A percentile compares a stretch with the other conserved stretches of the same genome.
phyloP scores from a whole-genome alignment of 2,329 filamentous ascomycete genomes.

The Epicoccum nigrum region DNA sequence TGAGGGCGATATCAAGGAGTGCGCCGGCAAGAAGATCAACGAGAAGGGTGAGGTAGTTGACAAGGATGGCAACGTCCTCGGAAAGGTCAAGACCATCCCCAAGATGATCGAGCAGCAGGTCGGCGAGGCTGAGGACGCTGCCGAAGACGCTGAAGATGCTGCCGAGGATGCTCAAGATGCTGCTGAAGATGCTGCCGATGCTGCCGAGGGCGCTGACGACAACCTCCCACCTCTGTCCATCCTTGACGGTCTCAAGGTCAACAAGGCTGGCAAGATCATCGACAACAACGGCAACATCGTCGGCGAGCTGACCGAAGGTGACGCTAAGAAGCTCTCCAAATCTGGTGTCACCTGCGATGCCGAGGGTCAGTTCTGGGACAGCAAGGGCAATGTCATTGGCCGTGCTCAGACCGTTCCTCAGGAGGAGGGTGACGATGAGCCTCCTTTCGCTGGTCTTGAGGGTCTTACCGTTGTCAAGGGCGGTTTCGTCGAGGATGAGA shows the following conservation, averaged over 20 bases:
- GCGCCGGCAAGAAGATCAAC: conserved; percentile 70
- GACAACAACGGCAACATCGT: conserved; percentile 54
- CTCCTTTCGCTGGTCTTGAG: conserved; percentile 58
- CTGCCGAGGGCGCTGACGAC: conserved; percentile 36
- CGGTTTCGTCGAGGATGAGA: conserved; percentile 57
- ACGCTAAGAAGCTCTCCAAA: conserved; percentile 61
- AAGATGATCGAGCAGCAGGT: conserved; percentile 49
- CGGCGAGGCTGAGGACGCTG: conserved; percentile 37
- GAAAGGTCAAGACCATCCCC: conserved; percentile 62
- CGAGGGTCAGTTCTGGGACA: conserved; percentile 60
- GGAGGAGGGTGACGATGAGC: conserved; percentile 56
- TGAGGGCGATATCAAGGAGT: conserved; percentile 66
- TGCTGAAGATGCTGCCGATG: conserved; percentile 40
- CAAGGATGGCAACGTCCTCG: conserved; percentile 67
- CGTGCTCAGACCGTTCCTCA: conserved; percentile 55
- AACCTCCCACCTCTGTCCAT: conserved; percentile 56
- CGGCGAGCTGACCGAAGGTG: conserved; percentile 58
- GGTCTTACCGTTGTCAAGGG: conserved; percentile 58
- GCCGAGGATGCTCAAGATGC: conserved; percentile 43
- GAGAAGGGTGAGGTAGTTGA: conserved; percentile 69
- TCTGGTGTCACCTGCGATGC: conserved; percentile 52
- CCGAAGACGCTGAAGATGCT: conserved; percentile 40
- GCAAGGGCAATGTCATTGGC: conserved; percentile 59
- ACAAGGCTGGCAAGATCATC: conserved; percentile 59
- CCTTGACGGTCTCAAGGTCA: conserved; percentile 57